Percentiles rank a stretch among this genome's conserved stretches.
Evolutionary conservation across 352 stramenopile species (phyloP).

Genomic region (Paralagenidium karlingii): DNA sequence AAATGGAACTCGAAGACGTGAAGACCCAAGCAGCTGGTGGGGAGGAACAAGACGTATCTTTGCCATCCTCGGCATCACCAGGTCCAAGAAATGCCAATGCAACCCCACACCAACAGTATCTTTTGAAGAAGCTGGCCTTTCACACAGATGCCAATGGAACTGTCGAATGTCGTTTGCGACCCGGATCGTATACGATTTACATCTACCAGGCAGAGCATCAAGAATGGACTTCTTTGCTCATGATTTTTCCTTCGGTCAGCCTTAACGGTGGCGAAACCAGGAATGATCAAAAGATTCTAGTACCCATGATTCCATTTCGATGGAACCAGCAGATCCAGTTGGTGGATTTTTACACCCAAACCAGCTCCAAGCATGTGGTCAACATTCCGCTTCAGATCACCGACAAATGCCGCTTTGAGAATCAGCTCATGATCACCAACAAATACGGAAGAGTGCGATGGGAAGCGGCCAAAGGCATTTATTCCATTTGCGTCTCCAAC

Average conservation of each 20-base stretch:
- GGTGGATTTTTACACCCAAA: conserved; percentile 54
- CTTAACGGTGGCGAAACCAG: conserved; percentile 15
- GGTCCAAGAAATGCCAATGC: too few species aligned
- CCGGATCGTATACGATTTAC: conserved; percentile 54
- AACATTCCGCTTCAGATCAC: conserved; percentile 37
- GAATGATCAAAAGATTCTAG: conserved; percentile 35
- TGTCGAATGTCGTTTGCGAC: conserved; percentile 20
- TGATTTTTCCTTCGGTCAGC: conserved; percentile 38
- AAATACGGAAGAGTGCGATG: conserved; percentile 23
- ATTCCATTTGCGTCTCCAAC: conserved; percentile 31
- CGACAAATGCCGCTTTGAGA: conserved; percentile 37
- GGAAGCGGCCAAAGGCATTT: conserved; percentile 46
- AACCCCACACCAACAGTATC: too few species aligned
- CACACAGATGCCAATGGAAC: too few species aligned
- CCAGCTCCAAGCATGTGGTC: conserved; percentile 17
- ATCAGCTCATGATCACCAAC: conserved; percentile 27
- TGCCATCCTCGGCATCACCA: too few species aligned
- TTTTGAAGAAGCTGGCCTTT: too few species aligned
- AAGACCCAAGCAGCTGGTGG: too few species aligned
- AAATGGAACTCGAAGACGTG: too few species aligned
- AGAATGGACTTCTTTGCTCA: conserved; percentile 47
- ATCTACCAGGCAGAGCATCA: conserved; percentile 62
- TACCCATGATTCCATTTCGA: conserved; percentile 38
- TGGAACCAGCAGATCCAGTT: conserved; percentile 52
- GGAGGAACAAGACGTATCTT: too few species aligned